These are phyloP conservation scores for Naganishia vishniacii DNA, from an alignment of 768 basidiomycete genomes.

Conservation along the genomic window DNA sequence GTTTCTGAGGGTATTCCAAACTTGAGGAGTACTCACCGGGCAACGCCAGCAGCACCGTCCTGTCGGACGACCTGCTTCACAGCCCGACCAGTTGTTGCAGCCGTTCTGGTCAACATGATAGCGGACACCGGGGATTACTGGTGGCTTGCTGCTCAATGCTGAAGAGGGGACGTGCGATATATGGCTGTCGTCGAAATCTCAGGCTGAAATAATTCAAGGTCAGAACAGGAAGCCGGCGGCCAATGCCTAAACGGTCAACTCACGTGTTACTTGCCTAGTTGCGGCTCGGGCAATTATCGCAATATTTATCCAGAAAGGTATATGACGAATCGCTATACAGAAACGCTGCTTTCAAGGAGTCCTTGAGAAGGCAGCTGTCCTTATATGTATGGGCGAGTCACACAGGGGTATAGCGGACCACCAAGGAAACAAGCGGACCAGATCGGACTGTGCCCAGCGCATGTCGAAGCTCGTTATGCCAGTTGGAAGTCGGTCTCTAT, in stretches of 20 bases:
- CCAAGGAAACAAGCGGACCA: neutral
- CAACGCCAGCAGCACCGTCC: conserved; percentile 2
- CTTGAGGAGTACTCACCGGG: neutral
- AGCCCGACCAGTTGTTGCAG: neutral
- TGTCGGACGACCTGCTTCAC: neutral
- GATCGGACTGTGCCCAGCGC: neutral
- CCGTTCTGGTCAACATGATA: conserved; percentile 5
- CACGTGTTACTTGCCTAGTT: neutral
- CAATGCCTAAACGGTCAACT: conserved; percentile 2
- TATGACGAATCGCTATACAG: neutral
- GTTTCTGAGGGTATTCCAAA: neutral
- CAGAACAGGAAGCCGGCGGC: conserved; percentile 1
- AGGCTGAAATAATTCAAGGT: neutral
- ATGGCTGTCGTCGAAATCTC: neutral
- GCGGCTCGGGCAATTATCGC: neutral
- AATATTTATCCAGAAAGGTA: neutral
- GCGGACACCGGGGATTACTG: neutral
- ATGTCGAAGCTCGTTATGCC: neutral
- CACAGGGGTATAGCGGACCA: neutral
- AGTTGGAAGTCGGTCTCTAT: neutral
- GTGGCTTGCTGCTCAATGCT: neutral
- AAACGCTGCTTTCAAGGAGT: neutral
- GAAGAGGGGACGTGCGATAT: neutral
- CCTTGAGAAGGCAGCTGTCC: neutral
- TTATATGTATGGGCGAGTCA: neutral